Conservation (phyloP, 139 green algal genomes). For the Closterium sp. region DNA sequence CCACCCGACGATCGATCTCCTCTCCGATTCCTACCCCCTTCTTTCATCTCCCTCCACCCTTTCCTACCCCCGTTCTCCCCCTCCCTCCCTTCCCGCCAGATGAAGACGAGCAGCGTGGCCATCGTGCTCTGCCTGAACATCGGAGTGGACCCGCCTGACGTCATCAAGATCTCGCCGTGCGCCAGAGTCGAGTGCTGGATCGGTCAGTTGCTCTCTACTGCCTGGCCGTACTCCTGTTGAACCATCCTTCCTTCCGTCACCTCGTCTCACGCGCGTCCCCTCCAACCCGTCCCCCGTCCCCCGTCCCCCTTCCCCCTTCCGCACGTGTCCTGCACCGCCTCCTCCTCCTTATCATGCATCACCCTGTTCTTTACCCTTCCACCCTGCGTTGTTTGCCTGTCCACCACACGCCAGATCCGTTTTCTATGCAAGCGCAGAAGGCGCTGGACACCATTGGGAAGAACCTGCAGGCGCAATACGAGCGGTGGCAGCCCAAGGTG, state of each 20-base stretch:
- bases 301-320: no score
- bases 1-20: no score
- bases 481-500: constrained; percentile 92
- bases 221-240: neutral
- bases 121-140: constrained; percentile 99
- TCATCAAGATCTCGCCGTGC: constrained; percentile 96
- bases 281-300: no score
- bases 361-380: neutral
- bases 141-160: constrained; percentile 95
- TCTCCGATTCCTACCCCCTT: neutral
- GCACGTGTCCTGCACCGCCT: neutral
- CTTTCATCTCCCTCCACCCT: neutral
- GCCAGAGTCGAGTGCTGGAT: constrained; percentile 81
- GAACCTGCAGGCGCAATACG: constrained; percentile 98
- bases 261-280: no score
- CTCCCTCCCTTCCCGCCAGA: constrained; percentile 20
- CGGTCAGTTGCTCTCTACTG: constrained; percentile 56
- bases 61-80: neutral
- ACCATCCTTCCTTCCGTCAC: no score
- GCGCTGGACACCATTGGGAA: constrained; percentile 96
- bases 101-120: constrained; percentile 73
- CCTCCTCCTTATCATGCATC: neutral
- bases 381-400: neutral
- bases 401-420: constrained; percentile 68
- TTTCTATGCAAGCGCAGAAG: constrained; percentile 88